phyloP scores from a whole-genome alignment of 805 yeast species.

The Candida sanyiensis region DNA sequence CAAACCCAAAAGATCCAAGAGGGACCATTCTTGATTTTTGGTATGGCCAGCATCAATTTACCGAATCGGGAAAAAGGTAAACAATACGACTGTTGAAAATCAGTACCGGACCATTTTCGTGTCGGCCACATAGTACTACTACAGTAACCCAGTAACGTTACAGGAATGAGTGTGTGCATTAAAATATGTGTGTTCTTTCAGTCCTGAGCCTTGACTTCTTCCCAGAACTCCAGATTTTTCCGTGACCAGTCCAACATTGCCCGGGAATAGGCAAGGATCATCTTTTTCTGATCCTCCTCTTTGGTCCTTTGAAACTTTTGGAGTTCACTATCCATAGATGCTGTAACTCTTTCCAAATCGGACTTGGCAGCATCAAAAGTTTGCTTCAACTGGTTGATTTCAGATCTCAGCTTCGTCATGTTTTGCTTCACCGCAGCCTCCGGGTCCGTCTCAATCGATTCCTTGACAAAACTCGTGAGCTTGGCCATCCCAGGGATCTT shows the following conservation, averaged over 20 bases:
- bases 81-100: no score
- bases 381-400: conserved; percentile 41
- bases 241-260: conserved; percentile 61
- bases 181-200: no score
- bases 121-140: no score
- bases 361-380: conserved; percentile 48
- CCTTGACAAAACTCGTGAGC: conserved; percentile 47
- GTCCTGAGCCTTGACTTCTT: conserved; percentile 41
- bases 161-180: no score
- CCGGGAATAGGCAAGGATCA: conserved; percentile 47
- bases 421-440: conserved; percentile 54
- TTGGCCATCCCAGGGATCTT: conserved; percentile 50
- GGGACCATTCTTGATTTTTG: neutral
- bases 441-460: conserved; percentile 62
- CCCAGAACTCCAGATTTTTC: conserved; percentile 63
- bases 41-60: conserved; percentile 3
- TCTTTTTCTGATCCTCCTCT: conserved; percentile 44
- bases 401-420: conserved; percentile 38
- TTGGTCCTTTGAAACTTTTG: conserved; percentile 43
- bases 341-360: conserved; percentile 46
- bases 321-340: conserved; percentile 36
- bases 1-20: neutral
- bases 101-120: no score
- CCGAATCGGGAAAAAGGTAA: conserved; percentile 20
- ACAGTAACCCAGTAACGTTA: no score